Evolutionary conservation across 2,329 filamentous ascomycete genomes (phyloP), one percentile per base, ranked within the genome.

Genomic region (Penicillium sp.): DNA sequence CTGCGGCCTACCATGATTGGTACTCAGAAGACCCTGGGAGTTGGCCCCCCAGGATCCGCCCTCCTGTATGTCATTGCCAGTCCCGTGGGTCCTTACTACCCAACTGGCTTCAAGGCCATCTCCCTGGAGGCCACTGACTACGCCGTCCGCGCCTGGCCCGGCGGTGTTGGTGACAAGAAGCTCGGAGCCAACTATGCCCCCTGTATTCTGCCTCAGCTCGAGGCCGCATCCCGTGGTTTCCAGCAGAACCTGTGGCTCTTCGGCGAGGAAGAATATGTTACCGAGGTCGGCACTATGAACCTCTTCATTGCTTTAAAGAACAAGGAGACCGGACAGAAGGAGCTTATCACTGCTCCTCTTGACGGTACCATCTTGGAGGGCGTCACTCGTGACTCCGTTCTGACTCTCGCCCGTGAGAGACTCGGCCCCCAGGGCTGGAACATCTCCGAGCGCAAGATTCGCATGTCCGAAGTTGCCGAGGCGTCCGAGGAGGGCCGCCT

Each of bases 241-340:
- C 91, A 97, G 74, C 93, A 98, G 76, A 98, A 97, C 72, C 78
- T 98, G 47, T 98, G 93, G 93, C 76, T 98, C 29, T 98, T 97
- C 66, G 90, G 90, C 38, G 84, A 94, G 65, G 88, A 97, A 71
- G 88, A 97, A 69, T 95, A 85, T 64, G 84, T 97, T 51, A 98
- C 93, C 41, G 93, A 98, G 72, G 93, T 96, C 49, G 93, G 93
- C 64, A 97, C 93, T 51, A 98, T 98, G 93, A 98, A 98, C 74
- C 83, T 98, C 68, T 98, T 97, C 64, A 84, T 85, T 29, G 90
- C 86, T 37, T 73, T 97, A 61, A 83, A 82, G 73, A 83, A 94
- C 75, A 87, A 87, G 77, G 78, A 87, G 69, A 93, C 88, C 12
- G 93, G 91, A 7, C 80, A 90, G 73, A 91, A 90, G 65, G 90